phyloP scores from a whole-genome alignment of 345 rosid species.

The Eucalyptus erythrocorys region DNA sequence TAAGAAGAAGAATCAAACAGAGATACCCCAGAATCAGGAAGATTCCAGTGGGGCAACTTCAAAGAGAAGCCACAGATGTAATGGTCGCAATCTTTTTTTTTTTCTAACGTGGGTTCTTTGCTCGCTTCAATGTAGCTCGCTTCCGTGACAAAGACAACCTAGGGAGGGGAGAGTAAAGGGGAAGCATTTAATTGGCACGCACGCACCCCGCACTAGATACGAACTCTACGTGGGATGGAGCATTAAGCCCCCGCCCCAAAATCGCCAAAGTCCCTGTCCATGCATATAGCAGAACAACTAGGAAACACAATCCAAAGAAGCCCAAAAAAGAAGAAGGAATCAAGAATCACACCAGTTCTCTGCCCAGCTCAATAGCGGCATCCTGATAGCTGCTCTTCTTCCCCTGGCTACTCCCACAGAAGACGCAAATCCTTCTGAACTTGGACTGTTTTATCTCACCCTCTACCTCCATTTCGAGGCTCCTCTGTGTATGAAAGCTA shows the following conservation, averaged over 20 bases:
- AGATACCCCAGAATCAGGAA: neutral
- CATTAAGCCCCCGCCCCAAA: neutral
- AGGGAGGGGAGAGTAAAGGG: neutral
- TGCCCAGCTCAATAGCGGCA: slow-evolving; percentile 81
- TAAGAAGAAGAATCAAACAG: neutral
- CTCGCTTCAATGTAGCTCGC: neutral
- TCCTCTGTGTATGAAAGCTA: neutral
- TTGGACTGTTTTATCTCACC: slow-evolving; percentile 19
- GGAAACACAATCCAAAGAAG: neutral
- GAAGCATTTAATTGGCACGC: neutral
- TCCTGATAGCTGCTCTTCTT: slow-evolving; percentile 81
- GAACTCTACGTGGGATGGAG: neutral
- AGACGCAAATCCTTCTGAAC: slow-evolving; percentile 74
- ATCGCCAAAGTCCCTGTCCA: neutral
- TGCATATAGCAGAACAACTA: neutral
- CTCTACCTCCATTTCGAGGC: neutral
- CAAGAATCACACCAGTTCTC: slow-evolving; percentile 46
- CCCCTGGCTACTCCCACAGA: slow-evolving; percentile 85
- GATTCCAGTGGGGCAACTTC: neutral
- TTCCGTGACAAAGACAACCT: neutral
- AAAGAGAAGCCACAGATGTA: neutral
- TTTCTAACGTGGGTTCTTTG: neutral
- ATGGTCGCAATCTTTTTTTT: neutral
- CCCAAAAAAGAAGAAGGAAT: neutral
- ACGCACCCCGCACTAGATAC: neutral